A percentile compares a stretch with the other conserved stretches of the same genome.
Conservation (phyloP, 2,329 filamentous ascomycete species). For the Aaosphaeria pasadenensis region DNA sequence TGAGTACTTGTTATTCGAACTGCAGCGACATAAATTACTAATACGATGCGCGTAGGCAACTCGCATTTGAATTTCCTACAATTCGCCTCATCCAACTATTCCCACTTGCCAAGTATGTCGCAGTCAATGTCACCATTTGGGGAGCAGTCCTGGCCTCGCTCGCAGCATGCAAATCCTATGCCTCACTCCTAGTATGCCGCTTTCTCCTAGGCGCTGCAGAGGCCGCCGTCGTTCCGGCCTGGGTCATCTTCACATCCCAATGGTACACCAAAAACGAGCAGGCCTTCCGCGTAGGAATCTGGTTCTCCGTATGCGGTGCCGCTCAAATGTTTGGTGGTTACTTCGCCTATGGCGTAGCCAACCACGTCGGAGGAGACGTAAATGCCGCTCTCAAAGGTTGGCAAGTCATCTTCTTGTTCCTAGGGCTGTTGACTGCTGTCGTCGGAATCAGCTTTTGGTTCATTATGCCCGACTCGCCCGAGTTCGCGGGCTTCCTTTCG, state of each 20-base stretch:
- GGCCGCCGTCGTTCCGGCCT: conserved; percentile 54
- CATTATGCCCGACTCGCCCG: conserved; percentile 35
- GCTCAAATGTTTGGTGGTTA: conserved; percentile 40
- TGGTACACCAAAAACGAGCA: conserved; percentile 32
- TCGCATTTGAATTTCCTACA: conserved; percentile 10
- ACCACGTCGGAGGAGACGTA: conserved; percentile 20
- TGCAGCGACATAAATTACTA: background rate
- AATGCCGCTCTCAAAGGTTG: conserved; percentile 28
- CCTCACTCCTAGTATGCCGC: conserved; percentile 49
- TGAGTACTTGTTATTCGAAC: conserved; percentile 21
- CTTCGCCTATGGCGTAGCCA: conserved; percentile 34
- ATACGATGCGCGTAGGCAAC: conserved; percentile 1
- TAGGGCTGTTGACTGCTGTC: conserved; percentile 28
- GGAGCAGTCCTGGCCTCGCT: conserved; percentile 6
- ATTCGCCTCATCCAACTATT: conserved; percentile 9
- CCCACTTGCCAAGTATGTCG: conserved; percentile 11
- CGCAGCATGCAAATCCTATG: conserved; percentile 44
- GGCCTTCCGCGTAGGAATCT: conserved; percentile 21
- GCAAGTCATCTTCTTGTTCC: conserved; percentile 39
- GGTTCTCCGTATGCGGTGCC: conserved; percentile 31
- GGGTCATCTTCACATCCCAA: conserved; percentile 55
- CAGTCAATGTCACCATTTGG: conserved; percentile 13
- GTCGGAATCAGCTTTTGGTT: conserved; percentile 34
- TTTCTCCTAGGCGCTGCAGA: conserved; percentile 56
- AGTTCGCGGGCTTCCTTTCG: conserved; percentile 30